phyloP scores from a whole-genome alignment of 495 filamentous ascomycete genomes.

The Cairneyella variabilis region DNA sequence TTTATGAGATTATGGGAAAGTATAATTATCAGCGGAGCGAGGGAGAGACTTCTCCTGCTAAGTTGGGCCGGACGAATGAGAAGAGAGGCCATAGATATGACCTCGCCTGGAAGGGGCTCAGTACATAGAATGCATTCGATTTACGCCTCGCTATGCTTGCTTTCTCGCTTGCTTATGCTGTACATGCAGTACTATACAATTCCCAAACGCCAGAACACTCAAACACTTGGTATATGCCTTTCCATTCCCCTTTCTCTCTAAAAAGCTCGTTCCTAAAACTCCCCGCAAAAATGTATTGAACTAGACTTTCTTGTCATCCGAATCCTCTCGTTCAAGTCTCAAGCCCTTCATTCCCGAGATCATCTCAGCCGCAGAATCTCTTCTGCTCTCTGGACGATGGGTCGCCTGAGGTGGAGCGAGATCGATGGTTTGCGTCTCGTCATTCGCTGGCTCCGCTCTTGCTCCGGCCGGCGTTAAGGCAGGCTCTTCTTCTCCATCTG shows the following conservation, averaged over 20 bases:
- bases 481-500: conserved; percentile 30
- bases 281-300: conserved; percentile 1
- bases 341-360: conserved; percentile 43
- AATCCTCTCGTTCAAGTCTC: conserved; percentile 10
- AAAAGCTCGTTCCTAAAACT: background rate
- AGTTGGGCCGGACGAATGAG: no score
- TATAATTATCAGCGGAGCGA: no score
- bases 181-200: conserved; percentile 10
- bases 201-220: conserved; percentile 1
- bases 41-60: no score
- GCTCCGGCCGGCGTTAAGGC: conserved; percentile 18
- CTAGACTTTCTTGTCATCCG: conserved; percentile 20
- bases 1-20: no score
- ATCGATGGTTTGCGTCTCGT: conserved; percentile 19
- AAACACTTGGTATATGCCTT: conserved; percentile 12
- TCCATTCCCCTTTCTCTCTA: background rate
- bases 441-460: conserved; percentile 24
- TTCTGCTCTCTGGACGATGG: background rate
- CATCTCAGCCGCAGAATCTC: conserved; percentile 42
- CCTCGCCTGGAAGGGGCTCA: no score
- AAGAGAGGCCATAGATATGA: no score
- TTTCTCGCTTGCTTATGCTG: conserved; percentile 12
- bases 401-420: background rate
- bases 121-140: background rate
- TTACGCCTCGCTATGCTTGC: conserved; percentile 20